phyloP scores from a whole-genome alignment of 1,284 basidiomycete species.

The Trametes pubescens region DNA sequence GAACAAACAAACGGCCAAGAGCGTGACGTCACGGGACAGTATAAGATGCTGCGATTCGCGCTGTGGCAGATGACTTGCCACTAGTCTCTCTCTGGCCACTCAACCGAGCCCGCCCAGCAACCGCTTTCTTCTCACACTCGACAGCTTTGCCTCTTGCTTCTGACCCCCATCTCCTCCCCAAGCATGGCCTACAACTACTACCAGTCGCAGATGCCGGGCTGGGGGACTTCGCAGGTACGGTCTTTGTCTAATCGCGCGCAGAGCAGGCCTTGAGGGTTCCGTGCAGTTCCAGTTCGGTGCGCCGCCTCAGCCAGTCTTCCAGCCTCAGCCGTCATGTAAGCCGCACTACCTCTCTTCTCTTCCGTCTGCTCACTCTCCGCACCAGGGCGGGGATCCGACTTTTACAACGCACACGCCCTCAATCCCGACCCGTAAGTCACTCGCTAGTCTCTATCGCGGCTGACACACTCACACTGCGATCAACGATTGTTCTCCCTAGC shows the following conservation, averaged over 20 bases:
- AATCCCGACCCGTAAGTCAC: slow-evolving; percentile 63
- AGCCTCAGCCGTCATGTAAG: slow-evolving; percentile 66
- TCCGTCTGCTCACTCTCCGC: background rate
- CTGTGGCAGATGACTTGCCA: slow-evolving; percentile 25
- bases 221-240: slow-evolving; percentile 38
- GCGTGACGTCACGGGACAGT: slow-evolving; percentile 32
- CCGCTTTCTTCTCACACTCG: slow-evolving; percentile 20
- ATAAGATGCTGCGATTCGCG: slow-evolving; percentile 25
- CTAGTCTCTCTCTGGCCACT: slow-evolving; percentile 23
- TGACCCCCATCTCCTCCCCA: slow-evolving; percentile 5
- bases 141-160: slow-evolving; percentile 7
- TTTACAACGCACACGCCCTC: slow-evolving; percentile 65
- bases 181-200: slow-evolving; percentile 39
- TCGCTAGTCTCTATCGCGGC: slow-evolving; percentile 8
- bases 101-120: slow-evolving; percentile 17
- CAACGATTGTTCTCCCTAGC: slow-evolving; percentile 12
- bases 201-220: slow-evolving; percentile 33
- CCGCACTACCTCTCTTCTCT: background rate
- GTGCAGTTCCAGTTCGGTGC: slow-evolving; percentile 59
- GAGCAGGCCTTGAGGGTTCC: slow-evolving; percentile 17
- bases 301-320: slow-evolving; percentile 61
- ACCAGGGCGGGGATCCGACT: slow-evolving; percentile 67
- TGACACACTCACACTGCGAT: slow-evolving; percentile 11
- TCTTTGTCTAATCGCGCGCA: slow-evolving; percentile 13
- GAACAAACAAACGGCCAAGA: slow-evolving; percentile 28